These are phyloP conservation scores for Colletotrichum sp. DNA, from an alignment of 2,329 filamentous ascomycete species.

Conservation along the genomic window DNA sequence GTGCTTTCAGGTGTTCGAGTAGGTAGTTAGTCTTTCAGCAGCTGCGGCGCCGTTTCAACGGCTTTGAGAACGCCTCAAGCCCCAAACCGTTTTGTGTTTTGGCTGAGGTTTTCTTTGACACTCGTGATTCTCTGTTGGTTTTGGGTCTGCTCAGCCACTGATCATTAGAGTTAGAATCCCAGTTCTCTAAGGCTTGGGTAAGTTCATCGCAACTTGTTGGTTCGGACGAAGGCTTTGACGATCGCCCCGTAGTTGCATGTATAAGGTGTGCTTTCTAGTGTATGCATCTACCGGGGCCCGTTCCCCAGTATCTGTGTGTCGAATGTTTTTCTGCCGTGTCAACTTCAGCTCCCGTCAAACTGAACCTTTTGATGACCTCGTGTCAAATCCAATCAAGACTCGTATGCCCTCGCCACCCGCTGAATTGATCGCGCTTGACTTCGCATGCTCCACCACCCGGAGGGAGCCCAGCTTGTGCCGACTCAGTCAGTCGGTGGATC, in stretches of 20 bases:
- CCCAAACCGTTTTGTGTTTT: background rate
- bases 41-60: background rate
- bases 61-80: background rate
- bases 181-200: background rate
- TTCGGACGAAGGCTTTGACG: background rate
- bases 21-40: background rate
- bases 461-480: background rate
- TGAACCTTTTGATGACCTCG: background rate
- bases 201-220: background rate
- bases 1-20: background rate
- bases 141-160: background rate
- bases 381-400: background rate
- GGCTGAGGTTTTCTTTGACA: background rate
- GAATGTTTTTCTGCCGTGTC: background rate
- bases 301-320: background rate
- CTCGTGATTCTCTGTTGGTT: background rate
- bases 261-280: background rate
- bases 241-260: background rate
- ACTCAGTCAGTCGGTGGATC: background rate
- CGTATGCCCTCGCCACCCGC: background rate
- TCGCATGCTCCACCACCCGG: background rate
- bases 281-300: background rate
- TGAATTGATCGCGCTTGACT: background rate
- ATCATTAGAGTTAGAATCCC: background rate
- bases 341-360: background rate